Percentiles rank a stretch among this genome's conserved stretches.
phyloP scores from a whole-genome alignment of 352 stramenopile species.

The Lagenidium sp. region DNA sequence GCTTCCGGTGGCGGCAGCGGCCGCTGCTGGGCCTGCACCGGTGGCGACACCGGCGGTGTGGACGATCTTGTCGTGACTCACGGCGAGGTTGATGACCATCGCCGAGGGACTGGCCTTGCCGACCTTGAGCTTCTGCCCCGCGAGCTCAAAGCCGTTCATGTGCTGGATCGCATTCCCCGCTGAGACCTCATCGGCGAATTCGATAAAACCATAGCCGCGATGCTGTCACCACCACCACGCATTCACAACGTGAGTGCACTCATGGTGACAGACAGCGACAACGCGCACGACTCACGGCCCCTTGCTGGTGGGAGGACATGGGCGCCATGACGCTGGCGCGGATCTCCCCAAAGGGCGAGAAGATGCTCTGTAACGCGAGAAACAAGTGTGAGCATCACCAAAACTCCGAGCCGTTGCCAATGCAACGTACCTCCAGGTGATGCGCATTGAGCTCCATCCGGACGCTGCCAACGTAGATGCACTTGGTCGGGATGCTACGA shows the following conservation, averaged over 20 bases:
- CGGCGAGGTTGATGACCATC: constrained; percentile 55
- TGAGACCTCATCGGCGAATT: constrained; percentile 52
- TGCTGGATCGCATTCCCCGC: constrained; percentile 68
- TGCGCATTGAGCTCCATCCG: constrained; percentile 66
- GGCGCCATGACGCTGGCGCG: constrained; percentile 56
- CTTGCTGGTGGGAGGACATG: constrained; percentile 41
- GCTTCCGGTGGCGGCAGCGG: neutral
- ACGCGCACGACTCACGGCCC: too few relatives aligned
- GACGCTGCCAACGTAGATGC: constrained; percentile 62
- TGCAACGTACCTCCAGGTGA: constrained; percentile 44
- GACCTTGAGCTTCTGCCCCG: constrained; percentile 63
- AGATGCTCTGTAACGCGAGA: constrained; percentile 42
- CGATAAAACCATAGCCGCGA: constrained; percentile 67
- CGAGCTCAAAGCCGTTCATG: constrained; percentile 77
- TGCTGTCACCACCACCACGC: constrained; percentile 17
- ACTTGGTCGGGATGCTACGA: constrained; percentile 57
- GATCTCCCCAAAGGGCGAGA: constrained; percentile 65
- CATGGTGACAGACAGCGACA: too few relatives aligned
- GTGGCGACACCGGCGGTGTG: constrained; percentile 9
- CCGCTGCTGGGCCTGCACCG: constrained; percentile 2
- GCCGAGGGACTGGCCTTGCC: constrained; percentile 64
- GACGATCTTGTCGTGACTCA: constrained; percentile 58
- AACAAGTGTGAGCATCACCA: neutral
- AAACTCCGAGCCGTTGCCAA: neutral
- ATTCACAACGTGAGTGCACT: too few relatives aligned